phyloP scores from a whole-genome alignment of 1,139 yeast genomes.

The Spencermartinsiella ligniputridi region DNA sequence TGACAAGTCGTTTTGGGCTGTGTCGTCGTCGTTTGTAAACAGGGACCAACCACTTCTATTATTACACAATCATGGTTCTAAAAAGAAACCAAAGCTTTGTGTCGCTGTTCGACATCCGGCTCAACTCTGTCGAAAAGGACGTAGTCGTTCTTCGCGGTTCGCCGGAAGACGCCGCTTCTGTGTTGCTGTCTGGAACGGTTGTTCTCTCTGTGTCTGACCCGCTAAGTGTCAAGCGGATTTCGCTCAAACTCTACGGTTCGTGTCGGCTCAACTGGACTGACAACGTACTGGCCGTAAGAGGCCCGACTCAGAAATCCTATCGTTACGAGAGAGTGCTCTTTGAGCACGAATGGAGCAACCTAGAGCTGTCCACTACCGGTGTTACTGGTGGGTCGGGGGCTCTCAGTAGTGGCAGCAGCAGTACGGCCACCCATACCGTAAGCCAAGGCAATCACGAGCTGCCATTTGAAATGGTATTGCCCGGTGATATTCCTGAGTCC shows the following conservation, averaged over 20 bases:
- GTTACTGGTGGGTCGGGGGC: constrained; percentile 5
- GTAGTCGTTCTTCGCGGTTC: constrained; percentile 78
- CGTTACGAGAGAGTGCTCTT: constrained; percentile 62
- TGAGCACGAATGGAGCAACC: constrained; percentile 73
- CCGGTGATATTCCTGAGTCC: constrained; percentile 83
- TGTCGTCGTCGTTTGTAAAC: too few relatives aligned
- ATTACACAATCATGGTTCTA: not conserved
- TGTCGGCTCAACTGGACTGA: constrained; percentile 46
- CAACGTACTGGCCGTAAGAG: constrained; percentile 42
- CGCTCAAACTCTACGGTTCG: constrained; percentile 61
- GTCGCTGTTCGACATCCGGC: constrained; percentile 18
- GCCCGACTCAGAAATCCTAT: constrained; percentile 45
- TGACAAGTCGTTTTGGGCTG: too few relatives aligned
- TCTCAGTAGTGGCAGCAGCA: constrained; percentile 5
- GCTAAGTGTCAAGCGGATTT: constrained; percentile 57
- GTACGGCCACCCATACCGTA: constrained; percentile 28
- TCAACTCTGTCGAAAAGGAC: constrained; percentile 52
- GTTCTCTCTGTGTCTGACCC: constrained; percentile 78
- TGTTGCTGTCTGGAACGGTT: constrained; percentile 68
- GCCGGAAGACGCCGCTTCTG: constrained; percentile 74
- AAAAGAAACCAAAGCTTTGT: constrained; percentile 14
- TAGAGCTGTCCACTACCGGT: constrained; percentile 37
- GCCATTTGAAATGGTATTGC: constrained; percentile 81
- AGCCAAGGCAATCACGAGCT: constrained; percentile 82
- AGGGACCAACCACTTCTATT: too few relatives aligned